Evolutionary conservation across 1,139 yeast genomes (phyloP).

Genomic region (Pichia sp.): DNA sequence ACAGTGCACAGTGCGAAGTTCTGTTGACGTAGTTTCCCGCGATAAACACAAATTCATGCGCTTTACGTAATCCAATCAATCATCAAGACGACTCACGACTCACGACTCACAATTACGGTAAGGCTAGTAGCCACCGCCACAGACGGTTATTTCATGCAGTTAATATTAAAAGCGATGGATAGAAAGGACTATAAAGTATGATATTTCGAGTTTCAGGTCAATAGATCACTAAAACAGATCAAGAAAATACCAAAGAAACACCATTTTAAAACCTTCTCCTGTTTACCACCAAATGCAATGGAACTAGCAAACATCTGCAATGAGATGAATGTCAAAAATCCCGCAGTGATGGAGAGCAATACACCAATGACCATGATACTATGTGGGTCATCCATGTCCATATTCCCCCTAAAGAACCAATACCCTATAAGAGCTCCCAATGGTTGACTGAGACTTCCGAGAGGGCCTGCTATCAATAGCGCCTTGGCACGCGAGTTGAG

Average conservation of each 20-base stretch:
- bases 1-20: too few species aligned
- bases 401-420: slow-evolving; percentile 38
- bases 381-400: slow-evolving; percentile 18
- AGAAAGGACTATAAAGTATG: too few species aligned
- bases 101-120: too few species aligned
- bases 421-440: slow-evolving; percentile 77
- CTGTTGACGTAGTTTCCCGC: too few species aligned
- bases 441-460: slow-evolving; percentile 87
- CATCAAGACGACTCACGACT: too few species aligned
- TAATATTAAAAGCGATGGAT: too few species aligned
- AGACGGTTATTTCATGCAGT: too few species aligned
- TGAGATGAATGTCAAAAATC: slow-evolving; percentile 74
- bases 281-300: slow-evolving; percentile 59
- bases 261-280: slow-evolving; percentile 38
- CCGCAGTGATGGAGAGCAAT: slow-evolving; percentile 69
- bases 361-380: slow-evolving; percentile 45
- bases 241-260: slow-evolving; percentile 22
- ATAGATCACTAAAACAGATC: slow-evolving; percentile 20
- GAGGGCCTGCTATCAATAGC: slow-evolving; percentile 50
- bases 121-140: too few species aligned
- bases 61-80: too few species aligned
- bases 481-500: slow-evolving; percentile 58
- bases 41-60: too few species aligned
- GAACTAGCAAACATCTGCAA: slow-evolving; percentile 82
- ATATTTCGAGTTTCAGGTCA: too few species aligned